Base-by-base conservation (phyloP, 1,139 yeast species). In the Lodderomyces orthopsilosis region DNA sequence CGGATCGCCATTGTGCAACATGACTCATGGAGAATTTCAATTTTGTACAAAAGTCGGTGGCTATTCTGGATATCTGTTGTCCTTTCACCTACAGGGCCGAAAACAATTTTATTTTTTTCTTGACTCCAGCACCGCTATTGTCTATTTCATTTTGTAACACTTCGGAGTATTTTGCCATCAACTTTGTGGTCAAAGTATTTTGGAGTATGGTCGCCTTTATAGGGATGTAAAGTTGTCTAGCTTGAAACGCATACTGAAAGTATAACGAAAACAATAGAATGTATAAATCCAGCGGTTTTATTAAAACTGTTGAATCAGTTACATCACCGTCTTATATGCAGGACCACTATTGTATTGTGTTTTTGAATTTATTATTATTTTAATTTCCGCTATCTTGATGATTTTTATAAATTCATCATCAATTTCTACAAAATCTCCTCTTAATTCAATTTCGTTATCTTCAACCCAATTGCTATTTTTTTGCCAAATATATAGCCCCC, bases 401-500 rank as follows among this genome's bases (percentile, higher is more conserved):
- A n/a, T n/a, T n/a, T n/a, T 8, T 27, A 27, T 27, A 27, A 27
- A 27, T 7, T 27, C 32, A 27, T 27, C 32, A 27, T 27, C 42
- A 23, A 32, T 34, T 22, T 40, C 27, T 26, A 10, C 15, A 22
- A 24, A 27, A 27, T 27, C 13, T 14, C 13, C 21, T 13, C 21
- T 21, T 6, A 4, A 10, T 17, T 35, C 14, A 21, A 10, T n/a
- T 23, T 35, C 8, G 7, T 35, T 14, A 14, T 23, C 23, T 13
- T 6, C 24, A 15, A 10, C n/a, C n/a, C 28, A 18, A 22, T 35
- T 19, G 30, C 27, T 26, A 22, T 9, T 22, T 14, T 7, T 15
- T 21, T 28, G 24, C 13, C 18, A 51, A 55, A 57, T n/a, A n/a
- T 6, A 6, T 21, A 48, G 55, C 26, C 50, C 58, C 56, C 26